These are phyloP conservation scores for Rhodotorula graminis DNA, from an alignment of 768 basidiomycete genomes.

Conservation along the genomic window DNA sequence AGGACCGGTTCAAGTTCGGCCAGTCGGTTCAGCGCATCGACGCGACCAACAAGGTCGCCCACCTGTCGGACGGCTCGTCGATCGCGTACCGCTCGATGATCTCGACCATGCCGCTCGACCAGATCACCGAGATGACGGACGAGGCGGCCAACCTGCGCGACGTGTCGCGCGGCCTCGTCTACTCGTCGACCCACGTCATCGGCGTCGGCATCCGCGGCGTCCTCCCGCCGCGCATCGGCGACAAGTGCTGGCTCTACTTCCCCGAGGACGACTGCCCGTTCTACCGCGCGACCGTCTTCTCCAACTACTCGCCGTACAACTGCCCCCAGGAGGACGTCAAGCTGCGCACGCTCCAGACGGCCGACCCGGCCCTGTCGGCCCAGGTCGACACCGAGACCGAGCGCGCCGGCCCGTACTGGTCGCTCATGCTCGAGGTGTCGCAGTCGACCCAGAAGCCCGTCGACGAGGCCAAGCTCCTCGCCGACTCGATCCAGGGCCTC, in stretches of 20 bases:
- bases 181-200: conserved; percentile 48
- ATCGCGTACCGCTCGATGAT: conserved; percentile 46
- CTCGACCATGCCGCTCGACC: conserved; percentile 47
- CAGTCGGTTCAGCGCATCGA: conserved; percentile 44
- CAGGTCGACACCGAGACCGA: conserved; percentile 40
- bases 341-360: conserved; percentile 47
- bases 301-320: conserved; percentile 50
- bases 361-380: conserved; percentile 43
- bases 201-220: conserved; percentile 48
- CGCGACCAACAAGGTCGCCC: conserved; percentile 43
- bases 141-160: conserved; percentile 40
- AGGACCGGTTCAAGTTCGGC: conserved; percentile 43
- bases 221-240: conserved; percentile 47
- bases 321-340: conserved; percentile 40
- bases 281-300: conserved; percentile 51
- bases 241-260: conserved; percentile 48
- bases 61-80: conserved; percentile 45
- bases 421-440: conserved; percentile 50
- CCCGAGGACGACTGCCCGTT: conserved; percentile 50
- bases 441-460: conserved; percentile 48
- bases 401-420: conserved; percentile 47
- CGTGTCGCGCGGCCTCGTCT: conserved; percentile 44
- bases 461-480: conserved; percentile 45
- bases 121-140: conserved; percentile 43
- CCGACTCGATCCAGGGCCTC: conserved; percentile 48